Evolutionary conservation across 352 stramenopile genomes (phyloP), one percentile per base, ranked within the genome.

Genomic region (Saprolegnia diclina): DNA sequence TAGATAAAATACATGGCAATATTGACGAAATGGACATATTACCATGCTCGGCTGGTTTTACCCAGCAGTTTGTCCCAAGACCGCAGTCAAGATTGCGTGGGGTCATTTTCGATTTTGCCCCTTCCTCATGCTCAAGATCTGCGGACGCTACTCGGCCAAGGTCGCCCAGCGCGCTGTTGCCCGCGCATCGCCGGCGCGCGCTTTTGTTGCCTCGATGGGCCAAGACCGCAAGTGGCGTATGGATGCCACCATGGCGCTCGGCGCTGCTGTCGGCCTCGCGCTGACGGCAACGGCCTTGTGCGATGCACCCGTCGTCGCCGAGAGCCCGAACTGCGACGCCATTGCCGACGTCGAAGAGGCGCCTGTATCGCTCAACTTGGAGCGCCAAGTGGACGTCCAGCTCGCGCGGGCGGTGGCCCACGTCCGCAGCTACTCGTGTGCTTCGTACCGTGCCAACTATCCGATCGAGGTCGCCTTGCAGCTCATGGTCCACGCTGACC

Each of bases 401-500:
- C 40, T 69, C 32, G 5, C 45, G 21, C 22, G 29, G 13, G n/a
- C 63, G n/a, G 50, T 69, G 9, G 44, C 63, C 21, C 42, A 52
- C 9, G 50, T 69, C 21, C 29, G 18, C 11, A 69, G 63, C 46
- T 69, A 69, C n/a, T 62, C 44, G 21, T 57, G 42, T 48, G 63
- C 63, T 10, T 69, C 63, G 45, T 69, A 69, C 38, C 53, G 54
- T 10, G 63, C 63, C 29, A 69, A 69, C 22, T 26, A 46, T 21
- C 63, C 63, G 16, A 69, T 69, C n/a, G 63, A 95, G 74, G 63
- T 69, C 18, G 38, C 56, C 14, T 35, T 2, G 22, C 42, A 62
- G 29, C 0, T 26, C 5, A 35, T 57, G 38, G 38, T 16, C n/a
- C 6, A 11, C 66, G n/a, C 19, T 67, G 40, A 26, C 3, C 35